Base-by-base conservation (phyloP, 2,329 filamentous ascomycete species). In the Raffaelea ambrosiae region DNA sequence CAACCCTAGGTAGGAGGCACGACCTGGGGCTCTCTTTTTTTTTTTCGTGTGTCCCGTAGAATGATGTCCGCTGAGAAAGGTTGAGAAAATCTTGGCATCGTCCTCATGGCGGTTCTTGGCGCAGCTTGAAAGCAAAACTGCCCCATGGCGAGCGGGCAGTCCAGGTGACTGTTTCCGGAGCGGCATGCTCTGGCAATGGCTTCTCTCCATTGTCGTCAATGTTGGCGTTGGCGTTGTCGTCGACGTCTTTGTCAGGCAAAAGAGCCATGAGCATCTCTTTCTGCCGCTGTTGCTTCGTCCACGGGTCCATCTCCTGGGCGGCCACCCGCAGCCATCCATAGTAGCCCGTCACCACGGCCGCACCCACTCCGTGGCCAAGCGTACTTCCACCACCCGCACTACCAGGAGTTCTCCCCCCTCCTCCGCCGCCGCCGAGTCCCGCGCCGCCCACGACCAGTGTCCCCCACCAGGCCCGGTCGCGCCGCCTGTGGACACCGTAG, bases 401-500 rank as follows among this genome's bases (percentile, higher is more conserved):
- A 7, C 26, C 26, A 29, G 26, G n/a, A n/a, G n/a, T 71, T 40
- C 13, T 22, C 38, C 55, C 53, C 40, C 44, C 46, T 21, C 46
- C 22, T 57, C 60, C 13, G 59, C 5, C 61, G 61, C 23, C 41
- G 5, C 26, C 31, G 3, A 36, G 19, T 1, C 42, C 50, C n/a
- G 59, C 53, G 1, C 67, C 68, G 10, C 73, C 74, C 36, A 79
- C 54, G 5, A 80, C 69, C 22, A 81, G 55, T 2, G 73, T 77
- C n/a, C 77, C 77, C 77, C 77, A 81, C 70, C 72, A 78, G 50
- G 70, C 67, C 4, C 77, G 68, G 22, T 55, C 60, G 5, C 65
- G 63, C 52, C 72, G 77, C 35, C 55, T 58, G 50, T 68, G 66
- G 7, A 58, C 50, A 3, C 67, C 66, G 58, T 81, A 80, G 5